Evolutionary conservation across 2,329 filamentous ascomycete genomes (phyloP), one percentile per base, ranked within the genome.

Genomic region (Penicillium vulpinum): DNA sequence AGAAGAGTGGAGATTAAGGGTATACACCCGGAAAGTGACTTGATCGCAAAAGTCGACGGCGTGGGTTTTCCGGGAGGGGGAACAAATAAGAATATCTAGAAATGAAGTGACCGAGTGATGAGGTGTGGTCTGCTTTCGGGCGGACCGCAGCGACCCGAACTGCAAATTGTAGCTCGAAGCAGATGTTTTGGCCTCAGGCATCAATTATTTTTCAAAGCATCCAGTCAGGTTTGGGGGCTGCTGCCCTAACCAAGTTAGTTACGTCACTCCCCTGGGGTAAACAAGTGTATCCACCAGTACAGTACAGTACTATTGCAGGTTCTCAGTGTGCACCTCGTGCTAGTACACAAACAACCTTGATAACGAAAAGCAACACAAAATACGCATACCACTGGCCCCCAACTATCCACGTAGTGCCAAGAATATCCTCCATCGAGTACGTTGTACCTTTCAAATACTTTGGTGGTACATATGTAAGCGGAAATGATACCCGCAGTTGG

Each of bases 41-140:
- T 62, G 61, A 67, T 63, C 60, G 67, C 56, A 58, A 63, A n/a
- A 70, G 69, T 74, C 70, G 70, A 67, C 67, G 72, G 67, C 70
- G 70, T 72, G 65, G 65, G 61, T 60, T 52, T 65, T 58, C 65
- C 65, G 64, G 51, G 63, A 68, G 58, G 61, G 67, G 61, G 67
- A 67, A 63, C 67, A 69, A 64, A 63, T 66, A 60, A 69, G 62
- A 64, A 67, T 60, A 65, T 67, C 62, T 65, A 64, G 64, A 71
- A 62, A 62, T 67, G 70, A 72, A 65, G 67, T 73, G 67, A 70
- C 65, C 63, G 64, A 65, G 67, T 66, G 66, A 60, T 70, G 70
- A 70, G 69, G 69, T 72, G 69, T 65, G 52, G 60, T 58, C 53
- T 50, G 56, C 44, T 50, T 35, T 72, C 58, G 54, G 71, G 69